Conservation (phyloP, 257 asterid genomes). For the Salvia miltiorrhiza region DNA sequence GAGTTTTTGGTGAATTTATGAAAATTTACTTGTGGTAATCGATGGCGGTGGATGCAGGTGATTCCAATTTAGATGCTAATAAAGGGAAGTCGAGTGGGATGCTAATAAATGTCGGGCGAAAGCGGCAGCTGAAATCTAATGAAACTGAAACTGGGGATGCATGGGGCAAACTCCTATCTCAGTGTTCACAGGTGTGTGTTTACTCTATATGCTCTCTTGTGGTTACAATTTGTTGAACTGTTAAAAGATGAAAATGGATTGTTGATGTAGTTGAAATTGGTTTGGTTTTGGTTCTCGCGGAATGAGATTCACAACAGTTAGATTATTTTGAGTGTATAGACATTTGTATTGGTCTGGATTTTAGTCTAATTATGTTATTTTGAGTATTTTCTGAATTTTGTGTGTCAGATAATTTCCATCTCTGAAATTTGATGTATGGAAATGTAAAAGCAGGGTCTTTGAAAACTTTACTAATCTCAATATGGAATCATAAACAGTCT, state of each 20-base stretch:
- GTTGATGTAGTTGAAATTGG: background rate
- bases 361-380: background rate
- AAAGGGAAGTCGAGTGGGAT: conserved; percentile 40
- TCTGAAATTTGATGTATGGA: background rate
- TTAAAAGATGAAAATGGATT: background rate
- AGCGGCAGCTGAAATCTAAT: conserved; percentile 49
- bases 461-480: background rate
- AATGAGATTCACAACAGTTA: background rate
- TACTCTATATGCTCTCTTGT: background rate
- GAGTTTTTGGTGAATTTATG: conserved; percentile 1
- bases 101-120: conserved; percentile 38
- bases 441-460: background rate
- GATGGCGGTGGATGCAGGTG: conserved; percentile 33
- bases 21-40: background rate
- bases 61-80: conserved; percentile 36
- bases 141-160: conserved; percentile 44
- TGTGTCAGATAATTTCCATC: background rate
- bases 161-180: conserved; percentile 89
- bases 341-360: background rate
- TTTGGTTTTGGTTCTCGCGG: background rate
- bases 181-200: conserved; percentile 56
- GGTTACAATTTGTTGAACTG: background rate
- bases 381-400: background rate
- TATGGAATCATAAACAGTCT: background rate
- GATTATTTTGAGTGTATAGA: background rate